Conservation (phyloP, 495 filamentous ascomycete genomes). For the Penicillium cosmopolitanum region DNA sequence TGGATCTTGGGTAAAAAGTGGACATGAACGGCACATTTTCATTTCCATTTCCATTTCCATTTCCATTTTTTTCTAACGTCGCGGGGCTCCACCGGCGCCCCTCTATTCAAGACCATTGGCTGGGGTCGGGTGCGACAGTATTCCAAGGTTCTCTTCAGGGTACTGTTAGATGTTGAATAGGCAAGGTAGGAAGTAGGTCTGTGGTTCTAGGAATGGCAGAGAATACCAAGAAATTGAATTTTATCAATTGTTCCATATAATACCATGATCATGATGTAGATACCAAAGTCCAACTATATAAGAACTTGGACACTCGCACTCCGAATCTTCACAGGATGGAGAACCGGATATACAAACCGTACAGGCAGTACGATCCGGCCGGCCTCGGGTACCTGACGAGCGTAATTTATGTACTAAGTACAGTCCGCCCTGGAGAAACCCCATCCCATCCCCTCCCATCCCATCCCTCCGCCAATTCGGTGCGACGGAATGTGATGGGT, state of each 20-base stretch:
- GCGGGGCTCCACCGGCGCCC: constrained; percentile 31
- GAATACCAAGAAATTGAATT: no score
- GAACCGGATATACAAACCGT: constrained; percentile 22
- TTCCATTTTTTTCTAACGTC: constrained; percentile 1
- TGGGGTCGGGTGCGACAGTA: neutral
- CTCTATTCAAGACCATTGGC: constrained; percentile 22
- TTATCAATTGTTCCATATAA: no score
- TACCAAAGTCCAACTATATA: no score
- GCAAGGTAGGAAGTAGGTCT: no score
- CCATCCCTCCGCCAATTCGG: neutral
- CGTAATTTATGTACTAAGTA: neutral
- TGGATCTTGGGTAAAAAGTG: constrained; percentile 4
- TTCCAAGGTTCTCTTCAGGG: neutral
- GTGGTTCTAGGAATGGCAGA: no score
- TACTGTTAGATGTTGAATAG: no score
- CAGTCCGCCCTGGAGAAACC: neutral
- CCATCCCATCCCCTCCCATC: neutral
- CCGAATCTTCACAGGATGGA: constrained; percentile 19
- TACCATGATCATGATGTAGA: no score
- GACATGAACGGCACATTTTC: constrained; percentile 16
- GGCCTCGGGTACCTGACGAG: constrained; percentile 24
- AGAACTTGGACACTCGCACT: no score
- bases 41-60: neutral
- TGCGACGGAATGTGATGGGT: constrained; percentile 13
- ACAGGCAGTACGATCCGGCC: neutral